phyloP scores from a whole-genome alignment of 495 filamentous ascomycete species.

The Penicillium bialowiezense region DNA sequence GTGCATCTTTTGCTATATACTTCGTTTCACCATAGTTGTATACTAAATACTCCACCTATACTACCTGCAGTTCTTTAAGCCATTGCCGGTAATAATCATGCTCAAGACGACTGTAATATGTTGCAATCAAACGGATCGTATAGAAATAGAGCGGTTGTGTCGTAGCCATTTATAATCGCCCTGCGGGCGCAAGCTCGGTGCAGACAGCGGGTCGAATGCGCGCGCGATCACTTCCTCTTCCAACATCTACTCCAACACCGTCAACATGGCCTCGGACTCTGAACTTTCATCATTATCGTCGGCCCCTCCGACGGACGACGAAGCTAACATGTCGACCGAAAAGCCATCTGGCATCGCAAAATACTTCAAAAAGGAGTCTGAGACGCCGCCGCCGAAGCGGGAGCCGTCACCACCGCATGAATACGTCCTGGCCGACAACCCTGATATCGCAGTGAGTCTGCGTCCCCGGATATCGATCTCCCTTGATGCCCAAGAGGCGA shows the following conservation, averaged over 20 bases:
- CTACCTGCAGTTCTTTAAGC: background rate
- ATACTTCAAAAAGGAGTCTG: constrained; percentile 50
- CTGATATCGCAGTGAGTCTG: constrained; percentile 78
- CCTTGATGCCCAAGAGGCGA: background rate
- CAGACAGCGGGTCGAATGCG: constrained; percentile 31
- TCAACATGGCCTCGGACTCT: constrained; percentile 53
- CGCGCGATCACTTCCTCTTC: constrained; percentile 26
- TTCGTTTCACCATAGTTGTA: too few species aligned
- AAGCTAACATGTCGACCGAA: constrained; percentile 42
- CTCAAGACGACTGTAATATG: background rate
- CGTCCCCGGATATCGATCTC: background rate
- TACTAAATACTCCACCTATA: background rate
- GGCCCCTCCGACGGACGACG: constrained; percentile 55
- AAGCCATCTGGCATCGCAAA: constrained; percentile 44
- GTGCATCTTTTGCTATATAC: too few species aligned
- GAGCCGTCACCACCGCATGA: constrained; percentile 84
- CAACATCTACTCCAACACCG: constrained; percentile 23
- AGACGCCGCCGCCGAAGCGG: constrained; percentile 68
- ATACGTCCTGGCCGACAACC: constrained; percentile 82
- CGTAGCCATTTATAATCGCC: constrained; percentile 14
- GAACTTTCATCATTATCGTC: constrained; percentile 59
- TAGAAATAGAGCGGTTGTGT: constrained; percentile 7
- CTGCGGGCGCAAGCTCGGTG: constrained; percentile 27
- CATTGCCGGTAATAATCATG: background rate
- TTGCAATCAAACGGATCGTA: background rate